Evolutionary conservation across 2,329 filamentous ascomycete genomes (phyloP).

Genomic region (Zymoseptoria brevis): DNA sequence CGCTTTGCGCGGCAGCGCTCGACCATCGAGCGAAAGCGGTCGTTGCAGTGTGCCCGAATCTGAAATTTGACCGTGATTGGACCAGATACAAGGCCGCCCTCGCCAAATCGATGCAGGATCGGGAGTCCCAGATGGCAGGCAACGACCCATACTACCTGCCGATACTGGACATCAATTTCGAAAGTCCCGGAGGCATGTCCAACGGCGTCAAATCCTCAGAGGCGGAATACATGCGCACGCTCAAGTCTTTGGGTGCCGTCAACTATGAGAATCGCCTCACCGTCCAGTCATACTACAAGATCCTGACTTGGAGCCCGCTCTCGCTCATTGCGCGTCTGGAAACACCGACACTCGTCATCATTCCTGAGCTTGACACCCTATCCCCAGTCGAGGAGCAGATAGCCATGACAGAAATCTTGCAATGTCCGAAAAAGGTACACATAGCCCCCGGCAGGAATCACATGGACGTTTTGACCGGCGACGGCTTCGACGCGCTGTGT

Average conservation of each 20-base stretch:
- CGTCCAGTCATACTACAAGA: conserved; percentile 28
- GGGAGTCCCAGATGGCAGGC: conserved; percentile 33
- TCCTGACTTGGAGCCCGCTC: conserved; percentile 14
- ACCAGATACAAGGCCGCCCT: conserved; percentile 21
- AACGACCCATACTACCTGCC: conserved; percentile 34
- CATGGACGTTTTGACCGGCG: conserved; percentile 5
- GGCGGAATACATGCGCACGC: conserved; percentile 9
- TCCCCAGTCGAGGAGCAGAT: conserved; percentile 4
- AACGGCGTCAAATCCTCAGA: conserved; percentile 13
- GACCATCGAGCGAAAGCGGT: conserved; percentile 26
- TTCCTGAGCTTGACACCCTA: conserved; percentile 5
- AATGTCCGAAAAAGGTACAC: conserved; percentile 1
- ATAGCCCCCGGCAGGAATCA: conserved; percentile 5
- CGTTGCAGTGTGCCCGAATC: conserved; percentile 23
- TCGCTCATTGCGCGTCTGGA: conserved; percentile 2
- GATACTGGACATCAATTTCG: conserved; percentile 30
- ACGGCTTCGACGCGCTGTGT: background rate
- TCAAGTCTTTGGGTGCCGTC: conserved; percentile 2
- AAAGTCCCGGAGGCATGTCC: conserved; percentile 33
- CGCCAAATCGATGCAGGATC: conserved; percentile 30
- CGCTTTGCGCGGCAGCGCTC: conserved; percentile 24
- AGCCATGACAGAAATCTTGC: background rate
- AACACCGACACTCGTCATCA: conserved; percentile 1
- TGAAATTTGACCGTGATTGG: conserved; percentile 11
- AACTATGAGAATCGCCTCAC: conserved; percentile 21